These are phyloP conservation scores for Przewalskia tangutica DNA, from an alignment of 257 asterid genomes.

Conservation along the genomic window DNA sequence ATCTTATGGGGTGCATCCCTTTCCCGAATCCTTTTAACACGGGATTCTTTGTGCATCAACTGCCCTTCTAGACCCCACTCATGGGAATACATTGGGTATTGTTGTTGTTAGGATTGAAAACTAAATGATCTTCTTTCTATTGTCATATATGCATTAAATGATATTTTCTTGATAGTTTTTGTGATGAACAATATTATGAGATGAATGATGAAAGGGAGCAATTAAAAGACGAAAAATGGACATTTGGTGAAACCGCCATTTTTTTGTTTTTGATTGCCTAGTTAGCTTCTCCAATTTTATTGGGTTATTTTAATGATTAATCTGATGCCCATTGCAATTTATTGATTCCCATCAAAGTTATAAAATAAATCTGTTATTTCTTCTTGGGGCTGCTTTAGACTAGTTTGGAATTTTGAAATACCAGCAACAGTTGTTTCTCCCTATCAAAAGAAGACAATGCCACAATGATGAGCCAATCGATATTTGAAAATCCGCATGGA, in stretches of 20 bases:
- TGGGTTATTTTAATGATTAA: neutral
- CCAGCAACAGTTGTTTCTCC: neutral
- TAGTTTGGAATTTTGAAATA: neutral
- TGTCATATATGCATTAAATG: neutral
- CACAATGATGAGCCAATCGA: neutral
- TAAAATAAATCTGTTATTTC: neutral
- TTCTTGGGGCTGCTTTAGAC: neutral
- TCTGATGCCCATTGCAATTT: neutral
- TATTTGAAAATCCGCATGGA: neutral
- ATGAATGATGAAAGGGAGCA: neutral
- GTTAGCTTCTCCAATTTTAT: neutral
- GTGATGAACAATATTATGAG: neutral
- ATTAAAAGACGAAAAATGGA: neutral
- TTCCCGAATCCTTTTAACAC: too few species aligned
- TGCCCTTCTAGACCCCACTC: too few species aligned
- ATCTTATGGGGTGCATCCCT: too few species aligned
- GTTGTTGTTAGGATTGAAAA: neutral
- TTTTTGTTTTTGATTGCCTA: neutral
- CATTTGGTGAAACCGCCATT: neutral
- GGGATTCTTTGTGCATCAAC: too few species aligned
- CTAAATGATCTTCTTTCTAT: neutral
- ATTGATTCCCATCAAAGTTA: neutral
- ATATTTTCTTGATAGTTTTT: neutral
- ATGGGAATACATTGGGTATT: too few species aligned
- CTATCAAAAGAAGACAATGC: neutral